phyloP scores from a whole-genome alignment of 1,284 basidiomycete genomes.

The Ustilago sp. region DNA sequence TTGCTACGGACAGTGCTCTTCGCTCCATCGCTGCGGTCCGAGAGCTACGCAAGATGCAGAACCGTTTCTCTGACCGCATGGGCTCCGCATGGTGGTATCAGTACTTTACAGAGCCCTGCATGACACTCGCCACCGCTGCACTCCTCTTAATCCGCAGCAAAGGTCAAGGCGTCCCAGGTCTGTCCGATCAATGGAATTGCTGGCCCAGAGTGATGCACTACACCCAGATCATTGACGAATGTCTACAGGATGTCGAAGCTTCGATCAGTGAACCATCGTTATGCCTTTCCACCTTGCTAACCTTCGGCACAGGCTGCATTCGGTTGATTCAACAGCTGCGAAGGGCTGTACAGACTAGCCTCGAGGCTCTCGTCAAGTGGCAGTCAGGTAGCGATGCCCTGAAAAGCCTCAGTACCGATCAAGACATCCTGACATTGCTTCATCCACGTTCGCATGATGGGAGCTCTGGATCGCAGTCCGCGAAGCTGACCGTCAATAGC shows the following conservation, averaged over 20 bases:
- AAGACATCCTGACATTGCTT: conserved; percentile 33
- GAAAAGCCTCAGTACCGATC: conserved; percentile 21
- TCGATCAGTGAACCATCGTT: conserved; percentile 21
- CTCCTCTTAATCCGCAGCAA: conserved; percentile 46
- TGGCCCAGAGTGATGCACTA: conserved; percentile 47
- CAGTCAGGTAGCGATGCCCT: conserved; percentile 13
- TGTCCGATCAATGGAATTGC: conserved; percentile 33
- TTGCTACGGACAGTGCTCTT: conserved; percentile 39
- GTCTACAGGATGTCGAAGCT: conserved; percentile 28
- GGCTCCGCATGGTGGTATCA: conserved; percentile 52
- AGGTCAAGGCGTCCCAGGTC: conserved; percentile 36
- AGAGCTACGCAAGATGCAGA: conserved; percentile 34
- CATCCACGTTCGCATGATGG: conserved; percentile 35
- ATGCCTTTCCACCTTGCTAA: conserved; percentile 29
- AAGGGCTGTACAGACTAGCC: conserved; percentile 28
- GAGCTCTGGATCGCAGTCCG: conserved; percentile 16
- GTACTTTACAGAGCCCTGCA: conserved; percentile 52
- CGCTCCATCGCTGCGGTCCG: conserved; percentile 35
- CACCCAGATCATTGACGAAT: conserved; percentile 35
- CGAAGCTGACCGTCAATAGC: background rate
- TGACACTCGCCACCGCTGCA: conserved; percentile 49
- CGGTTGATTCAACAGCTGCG: conserved; percentile 38
- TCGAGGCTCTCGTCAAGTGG: conserved; percentile 37
- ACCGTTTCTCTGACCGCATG: conserved; percentile 40
- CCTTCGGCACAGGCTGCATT: conserved; percentile 34